A percentile compares a stretch with the other conserved stretches of the same genome.
Evolutionary conservation across 805 yeast genomes (phyloP).

Genomic region (Peterozyma xylosa): DNA sequence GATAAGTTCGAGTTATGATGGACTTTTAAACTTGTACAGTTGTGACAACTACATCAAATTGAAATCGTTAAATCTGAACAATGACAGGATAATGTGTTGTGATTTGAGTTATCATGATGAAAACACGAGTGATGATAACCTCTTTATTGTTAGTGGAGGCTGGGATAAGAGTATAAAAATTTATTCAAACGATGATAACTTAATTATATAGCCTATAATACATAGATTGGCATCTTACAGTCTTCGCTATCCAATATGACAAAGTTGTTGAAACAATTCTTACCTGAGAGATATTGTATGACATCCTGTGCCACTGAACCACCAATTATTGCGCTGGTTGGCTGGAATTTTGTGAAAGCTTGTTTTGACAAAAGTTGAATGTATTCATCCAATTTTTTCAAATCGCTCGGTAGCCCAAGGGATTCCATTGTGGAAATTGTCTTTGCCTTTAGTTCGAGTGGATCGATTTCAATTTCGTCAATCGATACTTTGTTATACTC

Average conservation of each 20-base stretch:
- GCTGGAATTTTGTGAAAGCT: conserved; percentile 61
- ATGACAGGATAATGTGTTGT: conserved; percentile 67
- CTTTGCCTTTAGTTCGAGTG: conserved; percentile 20
- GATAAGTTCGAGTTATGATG: conserved; percentile 69
- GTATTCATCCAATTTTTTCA: conserved; percentile 31
- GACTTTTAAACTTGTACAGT: conserved; percentile 52
- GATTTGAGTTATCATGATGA: conserved; percentile 32
- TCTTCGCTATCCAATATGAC: conserved; percentile 67
- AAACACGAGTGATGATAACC: conserved; percentile 19
- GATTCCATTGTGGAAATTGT: conserved; percentile 21
- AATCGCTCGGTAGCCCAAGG: conserved; percentile 35
- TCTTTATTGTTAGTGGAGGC: conserved; percentile 53
- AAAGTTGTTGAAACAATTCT: conserved; percentile 75
- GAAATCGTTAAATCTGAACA: conserved; percentile 45
- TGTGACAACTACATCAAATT: conserved; percentile 63
- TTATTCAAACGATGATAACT: conserved; percentile 31
- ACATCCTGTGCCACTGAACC: conserved; percentile 89
- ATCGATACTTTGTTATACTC: conserved; percentile 17
- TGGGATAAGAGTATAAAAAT: conserved; percentile 80
- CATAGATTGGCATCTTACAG: conserved; percentile 72
- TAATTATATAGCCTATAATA: conserved; percentile 21
- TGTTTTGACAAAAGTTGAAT: conserved; percentile 37
- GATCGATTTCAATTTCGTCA: conserved; percentile 14
- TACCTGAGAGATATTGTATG: conserved; percentile 63
- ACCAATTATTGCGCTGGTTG: conserved; percentile 82